A percentile compares a stretch with the other conserved stretches of the same genome.
These are phyloP conservation scores for Laetiporus sulphureus DNA, from an alignment of 1,284 basidiomycete genomes.

Conservation along the genomic window DNA sequence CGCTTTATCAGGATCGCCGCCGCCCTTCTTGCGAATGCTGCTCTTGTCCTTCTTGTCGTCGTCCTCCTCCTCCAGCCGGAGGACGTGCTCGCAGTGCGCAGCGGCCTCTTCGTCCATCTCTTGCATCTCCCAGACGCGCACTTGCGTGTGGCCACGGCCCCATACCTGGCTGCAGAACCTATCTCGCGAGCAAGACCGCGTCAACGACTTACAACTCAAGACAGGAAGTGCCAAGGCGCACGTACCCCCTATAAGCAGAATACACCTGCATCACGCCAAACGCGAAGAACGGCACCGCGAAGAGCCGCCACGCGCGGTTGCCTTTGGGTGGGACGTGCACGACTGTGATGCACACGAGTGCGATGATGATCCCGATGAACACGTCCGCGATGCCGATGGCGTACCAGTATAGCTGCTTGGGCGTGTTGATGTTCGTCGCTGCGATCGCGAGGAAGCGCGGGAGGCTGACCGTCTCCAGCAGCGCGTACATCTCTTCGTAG, in stretches of 20 bases:
- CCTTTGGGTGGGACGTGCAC: conserved; percentile 63
- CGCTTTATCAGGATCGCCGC: not conserved
- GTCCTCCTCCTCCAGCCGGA: not conserved
- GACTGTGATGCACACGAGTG: conserved; percentile 38
- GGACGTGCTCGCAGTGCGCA: conserved; percentile 6
- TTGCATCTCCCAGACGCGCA: conserved; percentile 27
- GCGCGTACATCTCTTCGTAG: conserved; percentile 57
- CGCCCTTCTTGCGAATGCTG: too few relatives aligned
- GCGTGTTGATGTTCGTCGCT: conserved; percentile 29
- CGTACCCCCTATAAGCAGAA: conserved; percentile 31
- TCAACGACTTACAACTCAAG: too few relatives aligned
- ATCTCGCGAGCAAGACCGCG: not conserved
- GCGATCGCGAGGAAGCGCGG: conserved; percentile 19
- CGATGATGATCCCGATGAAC: conserved; percentile 19
- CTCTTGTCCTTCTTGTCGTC: not conserved
- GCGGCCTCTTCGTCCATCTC: conserved; percentile 20
- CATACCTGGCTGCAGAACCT: conserved; percentile 34
- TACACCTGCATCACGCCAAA: conserved; percentile 30
- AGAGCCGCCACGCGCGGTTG: conserved; percentile 70
- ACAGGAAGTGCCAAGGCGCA: conserved; percentile 1
- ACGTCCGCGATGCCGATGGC: conserved; percentile 17
- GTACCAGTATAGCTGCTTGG: conserved; percentile 34
- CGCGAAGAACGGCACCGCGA: conserved; percentile 22
- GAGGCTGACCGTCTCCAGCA: conserved; percentile 41
- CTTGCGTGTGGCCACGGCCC: conserved; percentile 27